Base-by-base conservation (phyloP, 805 yeast genomes). In the Candida gorgasii region DNA sequence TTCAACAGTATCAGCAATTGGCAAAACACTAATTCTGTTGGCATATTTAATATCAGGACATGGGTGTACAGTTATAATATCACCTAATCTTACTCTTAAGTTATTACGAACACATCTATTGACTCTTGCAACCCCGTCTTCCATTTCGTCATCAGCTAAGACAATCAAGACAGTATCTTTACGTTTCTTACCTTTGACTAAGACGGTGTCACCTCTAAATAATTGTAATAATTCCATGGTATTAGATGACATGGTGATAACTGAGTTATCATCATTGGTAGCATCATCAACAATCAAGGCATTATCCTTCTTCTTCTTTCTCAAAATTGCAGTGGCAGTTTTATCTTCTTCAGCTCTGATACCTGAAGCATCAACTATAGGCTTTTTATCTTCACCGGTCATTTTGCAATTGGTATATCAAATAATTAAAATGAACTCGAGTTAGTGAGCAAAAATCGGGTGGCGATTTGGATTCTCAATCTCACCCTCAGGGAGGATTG, bases 1-100 rank as follows among this genome's bases (percentile, higher is more conserved):
- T 72, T 93, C 99, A 52, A 93, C 92, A 42, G 99, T 90, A 62
- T 93, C 99, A 47, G 97, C 96, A 61, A 93, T 87, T 44, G 99
- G 99, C 67, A 93, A 75, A 36, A 92, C 96, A 8, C 96, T 85
- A 58, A 93, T 92, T 67, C 98, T 80, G 49, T 87, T 75, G 55
- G 99, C 98, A 61, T 90, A 93, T 72, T 93, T 92, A 77, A 93
- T 92, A 64, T 93, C 99, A 14, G 99, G 97, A 64, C 97, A 92
- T 36, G 99, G 93, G 62, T 88, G 96, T 47, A 93, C 76, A 20
- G 96, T 77, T 46, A 93, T 80, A 46, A 93, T 77, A 61, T 93
- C 99, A 56, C 98, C 97, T 52, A 93, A 76, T 64, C 97, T 82
- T 44, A 93, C 90, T 52, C 97, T 79, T 65, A 93, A 75, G 70